Percentiles rank a stretch among this genome's conserved stretches.
phyloP scores from a whole-genome alignment of 2,329 filamentous ascomycete genomes.

The Verticillium tricorpus region DNA sequence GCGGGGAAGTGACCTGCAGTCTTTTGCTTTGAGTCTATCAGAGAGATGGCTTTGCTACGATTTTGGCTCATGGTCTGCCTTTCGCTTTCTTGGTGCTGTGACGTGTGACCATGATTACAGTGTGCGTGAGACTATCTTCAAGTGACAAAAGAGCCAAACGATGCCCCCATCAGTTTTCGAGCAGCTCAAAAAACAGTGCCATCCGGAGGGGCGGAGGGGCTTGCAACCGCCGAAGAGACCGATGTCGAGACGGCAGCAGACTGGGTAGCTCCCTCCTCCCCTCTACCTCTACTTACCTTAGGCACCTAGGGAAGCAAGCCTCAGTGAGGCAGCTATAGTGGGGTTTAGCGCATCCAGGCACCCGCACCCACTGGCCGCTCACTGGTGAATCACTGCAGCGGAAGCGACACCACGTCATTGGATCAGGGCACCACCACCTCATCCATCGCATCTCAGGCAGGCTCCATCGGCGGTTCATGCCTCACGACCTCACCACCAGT shows the following conservation, averaged over 20 bases:
- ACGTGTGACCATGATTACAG: background rate
- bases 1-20: background rate
- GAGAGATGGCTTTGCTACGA: background rate
- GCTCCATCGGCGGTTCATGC: background rate
- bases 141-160: too few relatives aligned
- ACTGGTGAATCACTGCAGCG: background rate
- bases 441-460: background rate
- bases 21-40: background rate
- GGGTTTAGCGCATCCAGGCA: background rate
- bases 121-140: too few relatives aligned
- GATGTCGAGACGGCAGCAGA: too few relatives aligned
- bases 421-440: background rate
- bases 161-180: too few relatives aligned
- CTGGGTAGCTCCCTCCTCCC: too few relatives aligned
- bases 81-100: background rate
- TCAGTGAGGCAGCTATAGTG: background rate
- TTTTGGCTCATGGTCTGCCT: background rate
- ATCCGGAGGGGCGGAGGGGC: too few relatives aligned
- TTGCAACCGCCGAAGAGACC: too few relatives aligned
- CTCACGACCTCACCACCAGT: background rate
- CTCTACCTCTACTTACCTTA: too few relatives aligned
- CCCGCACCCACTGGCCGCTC: background rate
- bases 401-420: background rate
- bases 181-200: too few relatives aligned
- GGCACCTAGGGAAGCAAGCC: background rate